These are phyloP conservation scores for Acanthamoeba pearcei DNA, from an alignment of 208 protist species.

Conservation along the genomic window DNA sequence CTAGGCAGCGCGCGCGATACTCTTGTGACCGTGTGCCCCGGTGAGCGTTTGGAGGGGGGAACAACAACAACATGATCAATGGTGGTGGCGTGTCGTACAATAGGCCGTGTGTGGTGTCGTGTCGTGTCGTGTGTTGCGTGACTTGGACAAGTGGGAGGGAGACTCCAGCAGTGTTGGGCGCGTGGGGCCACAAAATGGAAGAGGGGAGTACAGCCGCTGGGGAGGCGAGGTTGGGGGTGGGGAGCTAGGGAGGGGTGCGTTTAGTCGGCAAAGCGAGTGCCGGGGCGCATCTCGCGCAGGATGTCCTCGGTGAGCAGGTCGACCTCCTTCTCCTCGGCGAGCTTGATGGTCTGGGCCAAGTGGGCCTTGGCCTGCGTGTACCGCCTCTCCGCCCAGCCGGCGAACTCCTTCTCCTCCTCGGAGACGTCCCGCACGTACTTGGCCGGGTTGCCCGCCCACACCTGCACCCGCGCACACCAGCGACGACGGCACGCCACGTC, in stretches of 20 bases:
- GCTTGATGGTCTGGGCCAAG: not conserved
- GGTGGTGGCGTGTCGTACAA: not conserved
- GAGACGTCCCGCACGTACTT: slow-evolving; percentile 60
- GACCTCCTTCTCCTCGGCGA: not conserved
- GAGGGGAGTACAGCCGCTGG: not conserved
- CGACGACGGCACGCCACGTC: too few species aligned
- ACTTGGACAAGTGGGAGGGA: not conserved
- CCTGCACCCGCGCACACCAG: not conserved
- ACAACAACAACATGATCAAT: not conserved
- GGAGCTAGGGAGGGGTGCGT: not conserved
- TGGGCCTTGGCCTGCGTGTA: slow-evolving; percentile 1
- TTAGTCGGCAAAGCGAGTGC: not conserved
- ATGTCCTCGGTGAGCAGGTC: not conserved
- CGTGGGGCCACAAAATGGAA: not conserved
- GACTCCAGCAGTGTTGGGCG: not conserved
- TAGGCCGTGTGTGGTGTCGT: too few species aligned
- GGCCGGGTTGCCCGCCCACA: slow-evolving; percentile 60
- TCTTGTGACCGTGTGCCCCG: not conserved
- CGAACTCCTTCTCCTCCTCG: slow-evolving; percentile 61
- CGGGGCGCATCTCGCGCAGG: not conserved
- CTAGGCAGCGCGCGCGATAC: not conserved
- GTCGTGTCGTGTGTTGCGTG: too few species aligned
- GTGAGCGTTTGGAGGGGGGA: too few species aligned
- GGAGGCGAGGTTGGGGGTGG: not conserved
- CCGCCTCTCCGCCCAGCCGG: not conserved